Percentiles rank a stretch among this genome's conserved stretches.
Conservation (phyloP, 148 eudicot species). For the Rhododendron ferrugineum region DNA sequence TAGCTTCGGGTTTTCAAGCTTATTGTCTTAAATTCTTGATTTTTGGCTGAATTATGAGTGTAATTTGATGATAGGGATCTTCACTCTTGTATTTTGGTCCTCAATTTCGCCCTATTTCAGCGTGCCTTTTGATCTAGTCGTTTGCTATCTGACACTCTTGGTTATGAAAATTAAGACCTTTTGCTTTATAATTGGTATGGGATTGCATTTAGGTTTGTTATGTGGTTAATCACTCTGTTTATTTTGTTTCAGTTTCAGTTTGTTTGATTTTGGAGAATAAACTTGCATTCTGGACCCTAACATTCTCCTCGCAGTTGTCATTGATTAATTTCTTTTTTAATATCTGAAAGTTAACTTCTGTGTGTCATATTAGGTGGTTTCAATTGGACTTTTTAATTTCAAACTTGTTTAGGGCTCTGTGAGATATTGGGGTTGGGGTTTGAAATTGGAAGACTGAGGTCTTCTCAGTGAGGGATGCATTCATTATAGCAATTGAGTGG, state of each 20-base stretch:
- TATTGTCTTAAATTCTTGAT: not conserved
- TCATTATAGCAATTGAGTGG: not conserved
- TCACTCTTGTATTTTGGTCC: not conserved
- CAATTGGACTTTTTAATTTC: not conserved
- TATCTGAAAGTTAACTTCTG: not conserved
- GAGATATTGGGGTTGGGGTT: not conserved
- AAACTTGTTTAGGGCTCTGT: not conserved
- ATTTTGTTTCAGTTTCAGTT: not conserved
- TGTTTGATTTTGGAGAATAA: not conserved
- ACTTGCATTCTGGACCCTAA: not conserved
- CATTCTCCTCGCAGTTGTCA: not conserved
- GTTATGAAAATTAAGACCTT: not conserved
- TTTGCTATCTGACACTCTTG: not conserved
- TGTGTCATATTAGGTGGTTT: not conserved
- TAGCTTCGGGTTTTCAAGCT: not conserved
- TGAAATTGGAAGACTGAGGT: not conserved
- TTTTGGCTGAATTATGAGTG: too few species aligned
- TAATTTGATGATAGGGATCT: not conserved
- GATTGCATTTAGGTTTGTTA: not conserved
- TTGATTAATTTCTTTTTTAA: not conserved
- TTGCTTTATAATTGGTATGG: not conserved
- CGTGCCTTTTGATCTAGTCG: not conserved
- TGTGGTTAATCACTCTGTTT: not conserved
- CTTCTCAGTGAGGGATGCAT: not conserved
- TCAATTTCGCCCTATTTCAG: not conserved